Percentiles rank a stretch among this genome's conserved stretches.
Conservation (phyloP, 2,329 filamentous ascomycete genomes). For the Ceratocystis cacaofunesta region DNA sequence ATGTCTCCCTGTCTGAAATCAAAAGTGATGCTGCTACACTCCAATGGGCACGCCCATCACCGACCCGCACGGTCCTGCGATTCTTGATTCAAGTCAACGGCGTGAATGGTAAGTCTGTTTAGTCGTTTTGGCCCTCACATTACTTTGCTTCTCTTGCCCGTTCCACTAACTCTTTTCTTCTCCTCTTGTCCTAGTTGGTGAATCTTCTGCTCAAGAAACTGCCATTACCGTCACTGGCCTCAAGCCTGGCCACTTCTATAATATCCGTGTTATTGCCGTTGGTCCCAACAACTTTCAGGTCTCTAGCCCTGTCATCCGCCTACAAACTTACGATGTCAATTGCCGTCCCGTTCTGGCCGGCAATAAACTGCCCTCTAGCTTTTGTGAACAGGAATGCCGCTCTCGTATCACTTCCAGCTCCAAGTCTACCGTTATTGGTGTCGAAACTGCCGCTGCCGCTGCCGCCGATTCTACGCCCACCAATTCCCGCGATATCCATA, state of each 20-base stretch:
- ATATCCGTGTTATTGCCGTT: conserved; percentile 81
- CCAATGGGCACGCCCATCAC: conserved; percentile 68
- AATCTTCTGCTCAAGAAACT: conserved; percentile 63
- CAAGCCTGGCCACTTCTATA: conserved; percentile 77
- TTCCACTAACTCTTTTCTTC: neutral
- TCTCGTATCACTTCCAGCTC: conserved; percentile 30
- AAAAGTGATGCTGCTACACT: conserved; percentile 74
- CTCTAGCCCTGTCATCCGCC: conserved; percentile 67
- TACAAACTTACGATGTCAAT: conserved; percentile 59
- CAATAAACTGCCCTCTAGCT: conserved; percentile 41
- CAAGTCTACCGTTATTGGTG: conserved; percentile 35
- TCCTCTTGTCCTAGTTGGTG: conserved; percentile 47
- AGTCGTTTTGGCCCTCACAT: neutral
- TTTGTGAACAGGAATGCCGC: conserved; percentile 37
- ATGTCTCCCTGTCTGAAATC: conserved; percentile 82
- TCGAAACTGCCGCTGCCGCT: conserved; percentile 42
- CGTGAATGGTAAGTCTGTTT: conserved; percentile 52
- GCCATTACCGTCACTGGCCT: conserved; percentile 71
- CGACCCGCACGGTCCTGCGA: conserved; percentile 57
- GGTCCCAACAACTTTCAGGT: conserved; percentile 87
- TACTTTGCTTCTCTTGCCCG: neutral
- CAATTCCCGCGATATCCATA: conserved; percentile 4
- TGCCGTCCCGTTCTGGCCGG: conserved; percentile 46
- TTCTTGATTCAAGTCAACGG: conserved; percentile 91
- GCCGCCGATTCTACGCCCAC: conserved; percentile 24